Conservation (phyloP, 1,284 basidiomycete genomes). For the Leccinum subrobustum region DNA sequence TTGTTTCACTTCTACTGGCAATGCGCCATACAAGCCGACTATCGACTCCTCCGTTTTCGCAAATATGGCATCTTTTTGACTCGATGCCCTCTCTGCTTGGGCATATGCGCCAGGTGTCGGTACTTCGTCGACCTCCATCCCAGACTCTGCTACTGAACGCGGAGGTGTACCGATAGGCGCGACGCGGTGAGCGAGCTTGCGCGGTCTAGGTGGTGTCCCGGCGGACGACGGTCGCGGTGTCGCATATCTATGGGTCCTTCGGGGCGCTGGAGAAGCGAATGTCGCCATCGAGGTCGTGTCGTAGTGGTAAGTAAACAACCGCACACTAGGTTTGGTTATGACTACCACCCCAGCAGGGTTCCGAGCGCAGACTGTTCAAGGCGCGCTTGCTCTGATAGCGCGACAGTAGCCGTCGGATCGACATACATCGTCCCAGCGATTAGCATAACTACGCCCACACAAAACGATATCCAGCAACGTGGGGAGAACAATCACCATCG, state of each 20-base stretch:
- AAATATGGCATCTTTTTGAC: constrained; percentile 50
- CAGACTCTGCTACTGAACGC: constrained; percentile 40
- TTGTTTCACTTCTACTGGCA: constrained; percentile 74
- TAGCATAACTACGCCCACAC: too few relatives aligned
- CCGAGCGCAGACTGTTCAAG: constrained; percentile 19
- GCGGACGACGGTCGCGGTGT: constrained; percentile 39
- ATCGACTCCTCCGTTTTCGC: constrained; percentile 71
- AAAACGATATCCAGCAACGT: too few relatives aligned
- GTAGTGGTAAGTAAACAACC: constrained; percentile 14
- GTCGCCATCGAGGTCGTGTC: constrained; percentile 27
- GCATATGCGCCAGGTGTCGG: constrained; percentile 37
- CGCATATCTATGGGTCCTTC: constrained; percentile 39
- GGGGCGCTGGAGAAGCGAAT: constrained; percentile 47
- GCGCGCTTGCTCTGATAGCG: too few relatives aligned
- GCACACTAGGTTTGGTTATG: constrained; percentile 8
- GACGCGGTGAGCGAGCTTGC: constrained; percentile 28
- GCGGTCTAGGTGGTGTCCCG: constrained; percentile 33
- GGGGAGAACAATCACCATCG: too few relatives aligned
- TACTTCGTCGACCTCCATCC: constrained; percentile 67
- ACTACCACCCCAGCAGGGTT: constrained; percentile 42
- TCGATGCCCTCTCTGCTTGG: constrained; percentile 32
- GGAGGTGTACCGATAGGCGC: constrained; percentile 30
- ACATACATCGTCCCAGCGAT: too few relatives aligned
- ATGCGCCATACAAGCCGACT: constrained; percentile 65
- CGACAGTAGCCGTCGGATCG: too few relatives aligned